These are phyloP conservation scores for Gossypium stocksii DNA, from an alignment of 345 rosid genomes.

Conservation along the genomic window DNA sequence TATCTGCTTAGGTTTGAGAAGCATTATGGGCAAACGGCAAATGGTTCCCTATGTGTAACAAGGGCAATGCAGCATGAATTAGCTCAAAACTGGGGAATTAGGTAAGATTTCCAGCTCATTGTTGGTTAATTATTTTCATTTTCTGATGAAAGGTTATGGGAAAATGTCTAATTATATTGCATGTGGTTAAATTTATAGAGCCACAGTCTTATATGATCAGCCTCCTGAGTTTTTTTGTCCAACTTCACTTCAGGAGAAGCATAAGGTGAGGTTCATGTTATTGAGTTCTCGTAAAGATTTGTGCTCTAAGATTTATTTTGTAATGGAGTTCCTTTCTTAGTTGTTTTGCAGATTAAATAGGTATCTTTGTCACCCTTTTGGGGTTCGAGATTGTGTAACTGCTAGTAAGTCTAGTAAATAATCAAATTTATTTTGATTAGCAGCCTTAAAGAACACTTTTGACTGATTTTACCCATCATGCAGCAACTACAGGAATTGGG, in stretches of 20 bases:
- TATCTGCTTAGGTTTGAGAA: conserved; percentile 62
- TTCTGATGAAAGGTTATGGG: conserved; percentile 2
- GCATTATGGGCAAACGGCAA: conserved; percentile 77
- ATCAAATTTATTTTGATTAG: conserved; percentile 13
- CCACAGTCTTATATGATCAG: conserved; percentile 81
- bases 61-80: conserved; percentile 96
- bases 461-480: conserved; percentile 5
- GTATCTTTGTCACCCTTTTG: conserved; percentile 45
- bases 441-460: conserved; percentile 3
- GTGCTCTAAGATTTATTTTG: conserved; percentile 10
- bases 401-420: conserved; percentile 39
- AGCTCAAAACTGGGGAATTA: conserved; percentile 93
- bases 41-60: conserved; percentile 85
- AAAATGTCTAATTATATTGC: conserved; percentile 11
- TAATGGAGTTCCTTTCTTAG: conserved; percentile 40
- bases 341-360: conserved; percentile 75
- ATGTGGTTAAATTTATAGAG: conserved; percentile 41
- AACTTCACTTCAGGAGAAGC: conserved; percentile 69
- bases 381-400: conserved; percentile 56
- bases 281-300: background rate
- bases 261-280: conserved; percentile 51
- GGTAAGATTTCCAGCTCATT: conserved; percentile 45
- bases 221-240: conserved; percentile 92
- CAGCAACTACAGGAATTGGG: conserved; percentile 29
- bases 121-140: conserved; percentile 19